These are phyloP conservation scores for Haplosporangium sp. DNA, from an alignment of 371 early-diverging fungal genomes.

Conservation along the genomic window DNA sequence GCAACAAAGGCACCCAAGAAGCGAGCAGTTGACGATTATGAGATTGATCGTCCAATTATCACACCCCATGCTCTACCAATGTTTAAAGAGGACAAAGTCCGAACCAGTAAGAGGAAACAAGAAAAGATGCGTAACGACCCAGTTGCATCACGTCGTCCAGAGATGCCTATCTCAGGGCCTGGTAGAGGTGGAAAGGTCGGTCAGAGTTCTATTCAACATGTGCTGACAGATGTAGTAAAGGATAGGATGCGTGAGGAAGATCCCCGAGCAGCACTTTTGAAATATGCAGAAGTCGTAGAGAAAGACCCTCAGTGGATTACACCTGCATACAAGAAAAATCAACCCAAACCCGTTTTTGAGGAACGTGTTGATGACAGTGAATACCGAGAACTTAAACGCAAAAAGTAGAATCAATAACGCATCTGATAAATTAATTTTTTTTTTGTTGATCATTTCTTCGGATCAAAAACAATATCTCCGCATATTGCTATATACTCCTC, in stretches of 20 bases:
- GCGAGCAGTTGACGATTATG: slow-evolving; percentile 76
- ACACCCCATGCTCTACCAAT: slow-evolving; percentile 91
- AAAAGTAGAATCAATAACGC: slow-evolving; percentile 21
- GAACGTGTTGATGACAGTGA: slow-evolving; percentile 76
- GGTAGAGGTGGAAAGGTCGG: slow-evolving; percentile 89
- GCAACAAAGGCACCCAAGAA: slow-evolving; percentile 74
- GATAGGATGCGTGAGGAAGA: slow-evolving; percentile 90
- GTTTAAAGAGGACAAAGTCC: slow-evolving; percentile 81
- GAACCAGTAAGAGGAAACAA: slow-evolving; percentile 77
- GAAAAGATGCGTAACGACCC: slow-evolving; percentile 85
- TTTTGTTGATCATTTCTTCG: background rate
- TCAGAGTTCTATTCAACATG: slow-evolving; percentile 83
- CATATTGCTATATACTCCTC: too few species aligned
- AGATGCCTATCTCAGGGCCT: slow-evolving; percentile 83
- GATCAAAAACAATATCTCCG: too few species aligned
- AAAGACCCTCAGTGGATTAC: slow-evolving; percentile 89
- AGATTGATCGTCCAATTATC: slow-evolving; percentile 78
- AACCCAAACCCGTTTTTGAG: slow-evolving; percentile 85
- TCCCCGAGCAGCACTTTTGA: slow-evolving; percentile 94
- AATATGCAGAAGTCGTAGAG: slow-evolving; percentile 87
- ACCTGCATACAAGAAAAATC: slow-evolving; percentile 87
- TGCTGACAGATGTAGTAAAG: slow-evolving; percentile 85
- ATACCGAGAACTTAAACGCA: slow-evolving; percentile 65
- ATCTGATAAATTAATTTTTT: background rate
- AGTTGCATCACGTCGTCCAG: slow-evolving; percentile 78